Evolutionary conservation across 208 protist genomes (phyloP), one percentile per base, ranked within the genome.

Genomic region (Crithidia mellificae): DNA sequence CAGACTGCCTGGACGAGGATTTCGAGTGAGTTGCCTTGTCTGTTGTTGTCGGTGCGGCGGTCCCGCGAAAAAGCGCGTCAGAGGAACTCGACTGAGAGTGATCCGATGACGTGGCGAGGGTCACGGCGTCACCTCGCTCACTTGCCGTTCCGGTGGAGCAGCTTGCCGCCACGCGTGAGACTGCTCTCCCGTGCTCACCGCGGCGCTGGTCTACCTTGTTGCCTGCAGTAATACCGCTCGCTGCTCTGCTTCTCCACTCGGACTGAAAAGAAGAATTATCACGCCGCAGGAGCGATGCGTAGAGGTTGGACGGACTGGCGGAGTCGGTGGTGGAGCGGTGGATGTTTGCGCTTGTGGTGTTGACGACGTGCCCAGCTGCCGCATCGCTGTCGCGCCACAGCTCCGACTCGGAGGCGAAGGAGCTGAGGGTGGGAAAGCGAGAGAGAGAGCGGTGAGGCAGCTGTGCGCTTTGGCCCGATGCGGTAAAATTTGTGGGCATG

Each of bases 401-500:
- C 52, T 57, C 52, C 32, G 15, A 4, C 52, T 57, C 54, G 4
- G 38, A 61, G 8, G 54, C 22, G 12, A 61, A 11, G 36, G 54
- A 61, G 54, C 54, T 61, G 36, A 61, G 36, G 22, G 54, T 47
- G 22, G 54, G 38, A 12, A 61, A 44, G 14, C 36, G 38, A 2
- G 54, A 61, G 22, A 47, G 8, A 14, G 54, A 61, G 19, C 6
- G 29, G 19, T 9, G 52, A 0, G 32, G 52, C n/a, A n/a, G n/a
- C n/a, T n/a, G n/a, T n/a, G n/a, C n/a, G n/a, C n/a, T n/a, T n/a
- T n/a, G n/a, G n/a, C n/a, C n/a, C n/a, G n/a, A n/a, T n/a, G n/a
- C n/a, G n/a, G n/a, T n/a, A n/a, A n/a, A n/a, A n/a, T n/a, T n/a
- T n/a, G n/a, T n/a, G n/a, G n/a, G n/a, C n/a, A n/a, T n/a, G n/a